Evolutionary conservation across 2,329 filamentous ascomycete species (phyloP), one percentile per base, ranked within the genome.

Genomic region (Neofusicoccum sp.): DNA sequence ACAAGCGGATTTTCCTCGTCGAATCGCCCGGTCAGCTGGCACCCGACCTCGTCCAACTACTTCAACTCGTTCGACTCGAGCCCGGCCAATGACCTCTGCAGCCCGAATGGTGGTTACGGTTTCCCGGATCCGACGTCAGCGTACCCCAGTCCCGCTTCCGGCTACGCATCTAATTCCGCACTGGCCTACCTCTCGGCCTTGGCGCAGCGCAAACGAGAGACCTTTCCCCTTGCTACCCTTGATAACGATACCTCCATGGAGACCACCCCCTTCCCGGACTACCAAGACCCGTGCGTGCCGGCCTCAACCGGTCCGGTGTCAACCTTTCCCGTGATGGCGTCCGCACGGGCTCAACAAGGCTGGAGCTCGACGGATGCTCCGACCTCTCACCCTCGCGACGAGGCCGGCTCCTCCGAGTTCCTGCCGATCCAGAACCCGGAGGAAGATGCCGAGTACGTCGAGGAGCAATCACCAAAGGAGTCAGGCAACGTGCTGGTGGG

Each of bases 401-500:
- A 61, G 24, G 11, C 47, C 28, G 48, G 16, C n/a, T 72, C 71
- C 3, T 71, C 71, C 6, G 80, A 84, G 48, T 84, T 85, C 56
- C 75, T 84, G 2, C 79, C 80, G 4, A 73, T 78, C 3, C 82
- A 85, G 64, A 78, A 83, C 47, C 70, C 78, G 8, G 36, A 63
- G 8, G 45, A 53, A 6, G 63, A 67, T 30, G 60, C 63, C 2
- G 77, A 81, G 54, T 75, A 80, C 12, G 70, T 71, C 20, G 72
- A 80, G 9, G 82, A 86, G 49, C 82, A 84, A 61, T 70, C 75
- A 5, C 65, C 84, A 49, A 84, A 85, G 30, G 71, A 80, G 28
- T 78, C 83, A 12, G 88, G 86, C 38, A 89, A 92, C 68, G 88
- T 91, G 62, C 80, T 93, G 1, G 82, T 92, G n/a, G 90, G 90